Percentiles rank a stretch among this genome's conserved stretches.
Evolutionary conservation across 805 yeast species (phyloP).

Genomic region (Sugiyamaella marilandica): DNA sequence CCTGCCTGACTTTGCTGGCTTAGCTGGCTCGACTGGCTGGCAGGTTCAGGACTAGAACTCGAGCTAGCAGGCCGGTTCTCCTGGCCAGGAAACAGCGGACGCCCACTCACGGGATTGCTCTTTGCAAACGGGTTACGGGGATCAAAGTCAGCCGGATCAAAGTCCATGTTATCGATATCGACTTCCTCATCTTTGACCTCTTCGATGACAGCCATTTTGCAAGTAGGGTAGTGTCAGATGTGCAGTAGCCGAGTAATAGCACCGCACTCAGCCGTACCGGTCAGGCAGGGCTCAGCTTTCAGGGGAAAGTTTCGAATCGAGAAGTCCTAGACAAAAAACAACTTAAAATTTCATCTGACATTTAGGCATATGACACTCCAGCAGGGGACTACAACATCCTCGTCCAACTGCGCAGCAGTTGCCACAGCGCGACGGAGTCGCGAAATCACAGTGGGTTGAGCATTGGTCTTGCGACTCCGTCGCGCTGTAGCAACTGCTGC

Average conservation of each 20-base stretch:
- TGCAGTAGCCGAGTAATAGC: neutral
- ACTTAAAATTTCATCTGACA: too few relatives aligned
- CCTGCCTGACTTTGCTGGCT: constrained; percentile 5
- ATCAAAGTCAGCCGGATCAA: constrained; percentile 90
- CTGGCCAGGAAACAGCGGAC: constrained; percentile 15
- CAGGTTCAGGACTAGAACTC: neutral
- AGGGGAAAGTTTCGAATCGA: too few relatives aligned
- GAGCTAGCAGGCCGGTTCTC: constrained; percentile 14
- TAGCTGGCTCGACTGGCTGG: neutral
- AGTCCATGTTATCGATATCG: constrained; percentile 78
- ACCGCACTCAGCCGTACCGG: too few relatives aligned
- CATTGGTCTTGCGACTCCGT: too few relatives aligned
- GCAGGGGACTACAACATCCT: too few relatives aligned
- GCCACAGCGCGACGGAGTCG: too few relatives aligned
- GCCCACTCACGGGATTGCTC: constrained; percentile 14
- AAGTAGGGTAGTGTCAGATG: neutral
- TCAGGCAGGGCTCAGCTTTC: too few relatives aligned
- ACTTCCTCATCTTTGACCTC: constrained; percentile 59
- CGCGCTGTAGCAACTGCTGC: too few relatives aligned
- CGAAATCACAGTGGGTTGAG: too few relatives aligned
- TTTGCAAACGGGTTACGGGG: constrained; percentile 40
- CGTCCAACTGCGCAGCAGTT: too few relatives aligned
- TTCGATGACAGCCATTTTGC: constrained; percentile 33
- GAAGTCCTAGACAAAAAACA: too few relatives aligned
- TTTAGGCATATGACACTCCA: too few relatives aligned